Evolutionary conservation across 2,329 filamentous ascomycete genomes (phyloP), one percentile per base, ranked within the genome.

Genomic region (Keithomyces neogunnii): DNA sequence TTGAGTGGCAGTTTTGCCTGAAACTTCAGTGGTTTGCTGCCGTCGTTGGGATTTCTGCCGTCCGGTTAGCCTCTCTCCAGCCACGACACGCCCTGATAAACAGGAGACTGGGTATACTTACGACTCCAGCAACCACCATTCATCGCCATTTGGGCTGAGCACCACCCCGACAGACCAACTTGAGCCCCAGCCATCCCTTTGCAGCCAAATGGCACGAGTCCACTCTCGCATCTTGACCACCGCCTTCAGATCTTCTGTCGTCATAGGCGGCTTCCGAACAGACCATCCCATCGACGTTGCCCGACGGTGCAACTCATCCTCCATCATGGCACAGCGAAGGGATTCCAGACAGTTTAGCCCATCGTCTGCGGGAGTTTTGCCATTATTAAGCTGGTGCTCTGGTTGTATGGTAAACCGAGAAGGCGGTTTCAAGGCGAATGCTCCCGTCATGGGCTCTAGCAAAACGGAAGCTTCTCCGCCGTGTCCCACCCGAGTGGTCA

Each of bases 381-480:
- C 67, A 32, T 73, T 70, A 63, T 89, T 91, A 50, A 95, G 73
- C 35, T 77, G 78, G 33, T 70, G 71, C 62, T 95, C 88, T 19
- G 76, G 74, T 26, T 80, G 73, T 7, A 73, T 70, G 3, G 77
- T 73, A 44, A 77, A 69, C 52, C 73, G 74, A 3, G 80, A 80
- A 48, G 78, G 78, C 54, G 89, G 87, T 52, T 81, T 80, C 38
- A 96, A 68, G 8, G 83, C 80, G 55, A 90, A 85, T 9, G 76
- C 70, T n/a, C 93, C 93, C 0, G 87, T 90, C 30, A 88, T 81
- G 0, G 86, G 82, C 57, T 95, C 89, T 45, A 96, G 75, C 19
- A 80, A 76, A 31, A 95, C 67, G 5, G 73, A 78, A 35, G 86
- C 69, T 38, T 74, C 71, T 51, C 81, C 76, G 30, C 77, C 72